These are phyloP conservation scores for Lentinula boryana DNA, from an alignment of 768 basidiomycete species.

Conservation along the genomic window DNA sequence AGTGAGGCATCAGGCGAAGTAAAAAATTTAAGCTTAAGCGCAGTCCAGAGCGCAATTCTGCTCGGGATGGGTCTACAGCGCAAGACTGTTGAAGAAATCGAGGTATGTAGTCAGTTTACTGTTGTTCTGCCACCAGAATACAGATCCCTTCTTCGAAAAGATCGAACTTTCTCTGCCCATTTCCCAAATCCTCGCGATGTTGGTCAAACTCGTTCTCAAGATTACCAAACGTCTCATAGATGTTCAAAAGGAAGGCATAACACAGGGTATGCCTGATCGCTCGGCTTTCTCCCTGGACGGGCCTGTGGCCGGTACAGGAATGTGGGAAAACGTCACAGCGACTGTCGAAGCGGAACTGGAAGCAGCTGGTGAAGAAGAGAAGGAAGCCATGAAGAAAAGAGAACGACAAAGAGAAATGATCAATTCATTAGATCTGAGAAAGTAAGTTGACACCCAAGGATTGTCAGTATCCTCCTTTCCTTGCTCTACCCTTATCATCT, in stretches of 20 bases:
- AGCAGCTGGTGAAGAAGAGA: constrained; percentile 70
- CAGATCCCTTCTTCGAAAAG: constrained; percentile 29
- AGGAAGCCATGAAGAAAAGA: constrained; percentile 46
- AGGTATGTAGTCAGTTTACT: constrained; percentile 35
- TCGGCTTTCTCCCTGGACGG: constrained; percentile 10
- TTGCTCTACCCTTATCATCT: not conserved
- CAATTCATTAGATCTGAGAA: constrained; percentile 78
- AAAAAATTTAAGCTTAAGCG: constrained; percentile 64
- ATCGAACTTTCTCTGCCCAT: constrained; percentile 79
- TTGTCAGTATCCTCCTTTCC: constrained; percentile 11
- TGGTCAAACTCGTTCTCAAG: constrained; percentile 87
- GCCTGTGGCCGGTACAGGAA: constrained; percentile 1
- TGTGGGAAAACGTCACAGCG: constrained; percentile 40
- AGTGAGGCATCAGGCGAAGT: constrained; percentile 22
- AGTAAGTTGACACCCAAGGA: constrained; percentile 34
- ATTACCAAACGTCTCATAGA: constrained; percentile 70
- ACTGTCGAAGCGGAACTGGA: constrained; percentile 64
- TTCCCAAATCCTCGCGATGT: constrained; percentile 82
- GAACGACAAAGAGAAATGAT: constrained; percentile 86
- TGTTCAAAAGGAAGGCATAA: constrained; percentile 75
- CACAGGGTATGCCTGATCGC: constrained; percentile 50
- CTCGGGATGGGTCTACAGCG: constrained; percentile 86
- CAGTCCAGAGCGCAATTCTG: constrained; percentile 88
- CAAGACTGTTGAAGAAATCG: constrained; percentile 85
- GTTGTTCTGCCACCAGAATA: not conserved